A percentile compares a stretch with the other conserved stretches of the same genome.
Evolutionary conservation across 495 filamentous ascomycete species (phyloP).

Genomic region (Thermothielavioides terrestris): DNA sequence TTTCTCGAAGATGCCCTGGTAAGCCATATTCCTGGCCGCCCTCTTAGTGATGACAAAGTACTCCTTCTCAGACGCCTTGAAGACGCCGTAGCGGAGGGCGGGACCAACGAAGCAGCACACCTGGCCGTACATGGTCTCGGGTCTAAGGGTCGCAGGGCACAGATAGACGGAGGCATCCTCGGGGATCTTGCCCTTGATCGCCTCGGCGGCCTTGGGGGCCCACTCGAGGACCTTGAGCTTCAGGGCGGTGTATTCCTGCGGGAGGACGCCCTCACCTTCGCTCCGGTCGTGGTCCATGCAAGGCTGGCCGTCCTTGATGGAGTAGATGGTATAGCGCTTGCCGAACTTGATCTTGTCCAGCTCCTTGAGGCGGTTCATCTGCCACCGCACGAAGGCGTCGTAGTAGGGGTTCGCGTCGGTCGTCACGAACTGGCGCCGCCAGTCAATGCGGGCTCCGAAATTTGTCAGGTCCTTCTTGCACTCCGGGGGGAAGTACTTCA

Average conservation of each 20-base stretch:
- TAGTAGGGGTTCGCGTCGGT: slow-evolving; percentile 97
- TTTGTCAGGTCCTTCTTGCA: slow-evolving; percentile 73
- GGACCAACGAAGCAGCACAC: slow-evolving; percentile 93
- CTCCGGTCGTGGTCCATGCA: slow-evolving; percentile 97
- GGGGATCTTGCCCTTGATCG: slow-evolving; percentile 70
- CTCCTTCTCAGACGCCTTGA: slow-evolving; percentile 72
- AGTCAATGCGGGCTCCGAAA: slow-evolving; percentile 82
- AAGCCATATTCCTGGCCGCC: slow-evolving; percentile 92
- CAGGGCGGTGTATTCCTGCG: slow-evolving; percentile 87
- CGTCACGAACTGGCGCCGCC: slow-evolving; percentile 84
- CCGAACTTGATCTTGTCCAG: slow-evolving; percentile 91
- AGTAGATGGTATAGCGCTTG: slow-evolving; percentile 90
- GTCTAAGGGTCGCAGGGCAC: slow-evolving; percentile 81
- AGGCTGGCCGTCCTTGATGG: slow-evolving; percentile 91
- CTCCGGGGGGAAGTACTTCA: slow-evolving; percentile 71
- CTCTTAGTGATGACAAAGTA: slow-evolving; percentile 80
- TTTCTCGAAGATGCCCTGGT: slow-evolving; percentile 74
- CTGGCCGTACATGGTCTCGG: slow-evolving; percentile 98
- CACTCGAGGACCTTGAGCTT: slow-evolving; percentile 88
- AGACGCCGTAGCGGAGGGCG: slow-evolving; percentile 63
- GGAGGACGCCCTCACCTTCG: slow-evolving; percentile 80
- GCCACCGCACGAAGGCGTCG: slow-evolving; percentile 92
- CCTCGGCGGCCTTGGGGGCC: slow-evolving; percentile 58
- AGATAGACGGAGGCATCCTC: slow-evolving; percentile 76
- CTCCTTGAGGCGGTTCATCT: slow-evolving; percentile 89